Evolutionary conservation across 2,329 filamentous ascomycete species (phyloP), one percentile per base, ranked within the genome.

Genomic region (Alternaria incomplexa): DNA sequence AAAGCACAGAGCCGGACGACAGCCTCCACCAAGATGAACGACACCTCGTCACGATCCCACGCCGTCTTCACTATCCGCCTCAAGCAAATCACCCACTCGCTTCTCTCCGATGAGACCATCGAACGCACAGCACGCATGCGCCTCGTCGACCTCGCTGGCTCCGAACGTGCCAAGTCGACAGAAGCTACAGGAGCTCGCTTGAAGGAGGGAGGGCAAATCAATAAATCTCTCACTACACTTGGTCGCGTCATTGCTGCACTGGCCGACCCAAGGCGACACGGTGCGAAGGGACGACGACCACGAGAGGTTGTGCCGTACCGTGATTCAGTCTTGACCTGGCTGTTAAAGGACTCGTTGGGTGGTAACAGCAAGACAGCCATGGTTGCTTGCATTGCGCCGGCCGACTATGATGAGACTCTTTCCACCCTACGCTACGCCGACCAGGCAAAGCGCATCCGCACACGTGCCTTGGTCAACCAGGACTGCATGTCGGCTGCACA

Each of bases 341-440:
- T 99, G 5, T 86, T 99, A 67, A 98, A 98, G 79, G 96, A 99
- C 80, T 96, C 92, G 2, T 85, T 99, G 0, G 96, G 96, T 12
- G 96, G 96, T 58, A 99, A 99, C 85, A 95, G 91, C 76, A 99
- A 98, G 82, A 99, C 96, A 10, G 96, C 96, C 65, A 99, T 99
- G 96, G 97, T 99, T 73, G 96, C 96, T 9, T 98, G 96, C 79
- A 97, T 99, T 71, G 91, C 93, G 6, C 96, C 96, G 0, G 90
- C 92, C 1, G 96, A 99, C 82, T 98, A 99, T 77, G 96, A 99
- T 61, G 96, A 99, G 79, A 99, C 96, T 0, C 87, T 99, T 2
- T 97, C 93, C 3, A 99, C 96, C 1, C 88, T 99, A 12, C 93
- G 96, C 40, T 99, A 99, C 79, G 96, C 96, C 20, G 95, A 99